Evolutionary conservation across 768 basidiomycete genomes (phyloP).

Genomic region (Suillus americanus): DNA sequence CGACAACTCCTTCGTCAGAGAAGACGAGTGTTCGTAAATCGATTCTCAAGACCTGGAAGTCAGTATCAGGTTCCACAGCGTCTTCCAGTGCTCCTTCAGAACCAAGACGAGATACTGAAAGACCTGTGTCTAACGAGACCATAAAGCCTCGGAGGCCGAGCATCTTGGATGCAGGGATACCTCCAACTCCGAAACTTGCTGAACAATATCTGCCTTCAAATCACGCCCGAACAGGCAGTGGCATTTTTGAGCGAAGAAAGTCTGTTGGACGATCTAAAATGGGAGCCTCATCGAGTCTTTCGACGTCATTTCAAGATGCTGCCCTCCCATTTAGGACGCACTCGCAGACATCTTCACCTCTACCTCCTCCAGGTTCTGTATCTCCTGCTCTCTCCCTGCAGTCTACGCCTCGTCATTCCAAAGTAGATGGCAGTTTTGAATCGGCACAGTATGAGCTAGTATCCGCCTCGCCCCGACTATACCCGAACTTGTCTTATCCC

Average conservation of each 20-base stretch:
- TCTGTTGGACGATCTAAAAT: constrained; percentile 19
- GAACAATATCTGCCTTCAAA: constrained; percentile 42
- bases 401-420: constrained; percentile 21
- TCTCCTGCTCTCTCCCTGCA: constrained; percentile 30
- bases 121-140: constrained; percentile 32
- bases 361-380: constrained; percentile 20
- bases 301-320: constrained; percentile 33
- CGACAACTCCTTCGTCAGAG: constrained; percentile 39
- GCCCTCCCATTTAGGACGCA: constrained; percentile 13
- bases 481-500: constrained; percentile 51
- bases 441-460: constrained; percentile 68
- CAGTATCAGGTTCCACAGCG: constrained; percentile 35
- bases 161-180: constrained; percentile 45
- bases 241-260: constrained; percentile 28
- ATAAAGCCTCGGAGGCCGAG: constrained; percentile 47
- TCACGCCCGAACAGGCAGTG: constrained; percentile 32
- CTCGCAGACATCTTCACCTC: constrained; percentile 14
- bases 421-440: constrained; percentile 52
- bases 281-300: constrained; percentile 18
- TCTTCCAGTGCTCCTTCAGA: constrained; percentile 34
- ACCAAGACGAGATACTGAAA: constrained; percentile 40
- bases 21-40: constrained; percentile 60
- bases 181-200: constrained; percentile 65
- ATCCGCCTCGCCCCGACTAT: constrained; percentile 43
- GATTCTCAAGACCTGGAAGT: constrained; percentile 67